Conservation (phyloP, 176 grass and related monocot genomes). For the Cymbopogon citratus region DNA sequence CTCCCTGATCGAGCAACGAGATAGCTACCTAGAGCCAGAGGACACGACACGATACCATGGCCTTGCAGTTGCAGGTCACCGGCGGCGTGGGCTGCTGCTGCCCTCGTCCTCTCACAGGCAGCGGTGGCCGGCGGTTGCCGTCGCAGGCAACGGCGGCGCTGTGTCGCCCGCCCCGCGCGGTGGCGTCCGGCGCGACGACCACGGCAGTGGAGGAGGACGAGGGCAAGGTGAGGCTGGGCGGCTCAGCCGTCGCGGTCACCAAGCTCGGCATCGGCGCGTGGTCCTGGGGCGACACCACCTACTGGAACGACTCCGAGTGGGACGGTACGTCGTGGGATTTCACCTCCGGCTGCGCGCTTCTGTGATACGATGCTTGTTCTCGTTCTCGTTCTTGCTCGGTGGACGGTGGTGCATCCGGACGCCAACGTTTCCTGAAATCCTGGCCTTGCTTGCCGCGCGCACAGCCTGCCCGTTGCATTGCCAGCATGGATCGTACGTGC, state of each 20-base stretch:
- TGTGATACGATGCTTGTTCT: background rate
- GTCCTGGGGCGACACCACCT: conserved; percentile 89
- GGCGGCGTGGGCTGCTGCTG: background rate
- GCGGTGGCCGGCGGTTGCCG: background rate
- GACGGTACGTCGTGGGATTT: conserved; percentile 44
- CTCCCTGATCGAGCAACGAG: no score
- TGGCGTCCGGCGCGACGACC: background rate
- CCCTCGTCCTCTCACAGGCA: background rate
- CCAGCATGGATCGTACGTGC: no score
- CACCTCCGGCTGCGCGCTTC: background rate
- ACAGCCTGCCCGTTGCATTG: no score
- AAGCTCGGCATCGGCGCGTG: conserved; percentile 85
- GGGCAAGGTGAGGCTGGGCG: conserved; percentile 67
- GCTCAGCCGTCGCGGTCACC: conserved; percentile 56
- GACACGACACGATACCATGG: no score
- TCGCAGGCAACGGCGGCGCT: background rate
- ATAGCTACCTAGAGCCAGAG: no score
- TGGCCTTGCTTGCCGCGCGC: background rate
- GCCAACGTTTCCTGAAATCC: background rate
- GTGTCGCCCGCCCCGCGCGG: background rate
- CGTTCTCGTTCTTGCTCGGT: background rate
- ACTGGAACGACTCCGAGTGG: conserved; percentile 92
- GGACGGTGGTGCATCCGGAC: background rate
- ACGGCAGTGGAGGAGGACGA: conserved; percentile 28
- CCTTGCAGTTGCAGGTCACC: no score